A percentile compares a stretch with the other conserved stretches of the same genome.
Evolutionary conservation across 495 filamentous ascomycete species (phyloP).

Genomic region (Hypoxylon lienhwacheense): DNA sequence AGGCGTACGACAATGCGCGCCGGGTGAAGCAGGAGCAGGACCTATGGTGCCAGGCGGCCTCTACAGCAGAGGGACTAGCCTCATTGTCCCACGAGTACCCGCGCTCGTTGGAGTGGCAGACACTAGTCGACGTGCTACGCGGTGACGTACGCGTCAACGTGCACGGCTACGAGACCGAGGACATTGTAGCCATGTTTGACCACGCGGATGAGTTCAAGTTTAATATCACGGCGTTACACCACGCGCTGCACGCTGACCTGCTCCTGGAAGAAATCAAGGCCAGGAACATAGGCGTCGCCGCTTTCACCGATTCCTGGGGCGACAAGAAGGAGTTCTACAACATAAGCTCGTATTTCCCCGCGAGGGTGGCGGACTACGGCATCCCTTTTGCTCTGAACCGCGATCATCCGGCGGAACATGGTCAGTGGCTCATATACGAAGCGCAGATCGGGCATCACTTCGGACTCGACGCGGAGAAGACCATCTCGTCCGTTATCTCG

Average conservation of each 20-base stretch:
- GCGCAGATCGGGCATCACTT: constrained; percentile 55
- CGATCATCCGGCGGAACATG: constrained; percentile 46
- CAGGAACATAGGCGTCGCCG: constrained; percentile 39
- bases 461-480: constrained; percentile 49
- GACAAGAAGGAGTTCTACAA: constrained; percentile 57
- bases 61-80: constrained; percentile 1
- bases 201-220: constrained; percentile 57
- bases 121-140: constrained; percentile 51
- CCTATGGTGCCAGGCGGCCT: constrained; percentile 50
- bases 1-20: constrained; percentile 51
- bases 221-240: constrained; percentile 54
- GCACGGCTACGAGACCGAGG: constrained; percentile 57
- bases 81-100: constrained; percentile 34
- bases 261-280: constrained; percentile 55
- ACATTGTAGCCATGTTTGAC: constrained; percentile 54
- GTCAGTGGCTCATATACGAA: constrained; percentile 50
- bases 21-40: constrained; percentile 50
- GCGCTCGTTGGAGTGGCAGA: constrained; percentile 52
- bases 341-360: constrained; percentile 52
- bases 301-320: constrained; percentile 53
- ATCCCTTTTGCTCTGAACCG: constrained; percentile 55
- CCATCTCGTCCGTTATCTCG: constrained; percentile 54
- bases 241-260: constrained; percentile 53
- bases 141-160: constrained; percentile 56
- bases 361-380: constrained; percentile 50